Evolutionary conservation across 2,329 filamentous ascomycete genomes (phyloP).

Genomic region (Arthrocladium fulminans): DNA sequence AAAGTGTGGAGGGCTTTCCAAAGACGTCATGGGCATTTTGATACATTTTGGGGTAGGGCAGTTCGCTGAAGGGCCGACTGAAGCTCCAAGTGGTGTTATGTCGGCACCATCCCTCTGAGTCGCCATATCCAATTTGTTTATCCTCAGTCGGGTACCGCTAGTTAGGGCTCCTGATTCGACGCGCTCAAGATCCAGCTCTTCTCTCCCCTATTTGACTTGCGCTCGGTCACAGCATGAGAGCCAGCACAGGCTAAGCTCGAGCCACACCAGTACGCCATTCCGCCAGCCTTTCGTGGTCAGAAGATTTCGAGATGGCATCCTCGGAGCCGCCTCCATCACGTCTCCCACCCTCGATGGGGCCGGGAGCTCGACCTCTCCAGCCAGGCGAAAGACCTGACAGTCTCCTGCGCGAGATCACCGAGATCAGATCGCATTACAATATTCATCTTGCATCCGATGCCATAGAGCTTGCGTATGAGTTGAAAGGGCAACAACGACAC

Average conservation of each 20-base stretch:
- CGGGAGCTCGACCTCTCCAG: slow-evolving; percentile 18
- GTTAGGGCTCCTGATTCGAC: no score
- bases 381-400: slow-evolving; percentile 10
- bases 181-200: no score
- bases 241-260: no score
- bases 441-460: slow-evolving; percentile 13
- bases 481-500: slow-evolving; percentile 13
- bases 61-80: neutral
- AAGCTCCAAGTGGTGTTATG: no score
- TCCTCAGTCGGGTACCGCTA: no score
- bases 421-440: slow-evolving; percentile 16
- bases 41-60: neutral
- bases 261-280: no score
- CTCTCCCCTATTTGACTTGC: no score
- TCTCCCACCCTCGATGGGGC: slow-evolving; percentile 20
- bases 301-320: slow-evolving; percentile 11
- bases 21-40: slow-evolving; percentile 2
- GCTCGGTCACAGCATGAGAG: no score
- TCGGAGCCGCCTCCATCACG: slow-evolving; percentile 13
- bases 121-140: no score
- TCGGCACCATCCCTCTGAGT: no score
- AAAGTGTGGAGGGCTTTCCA: slow-evolving; percentile 1
- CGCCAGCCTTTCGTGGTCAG: no score
- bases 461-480: slow-evolving; percentile 17
- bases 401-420: slow-evolving; percentile 12